These are phyloP conservation scores for Aspergillus panamensis DNA, from an alignment of 495 filamentous ascomycete species.

Conservation along the genomic window DNA sequence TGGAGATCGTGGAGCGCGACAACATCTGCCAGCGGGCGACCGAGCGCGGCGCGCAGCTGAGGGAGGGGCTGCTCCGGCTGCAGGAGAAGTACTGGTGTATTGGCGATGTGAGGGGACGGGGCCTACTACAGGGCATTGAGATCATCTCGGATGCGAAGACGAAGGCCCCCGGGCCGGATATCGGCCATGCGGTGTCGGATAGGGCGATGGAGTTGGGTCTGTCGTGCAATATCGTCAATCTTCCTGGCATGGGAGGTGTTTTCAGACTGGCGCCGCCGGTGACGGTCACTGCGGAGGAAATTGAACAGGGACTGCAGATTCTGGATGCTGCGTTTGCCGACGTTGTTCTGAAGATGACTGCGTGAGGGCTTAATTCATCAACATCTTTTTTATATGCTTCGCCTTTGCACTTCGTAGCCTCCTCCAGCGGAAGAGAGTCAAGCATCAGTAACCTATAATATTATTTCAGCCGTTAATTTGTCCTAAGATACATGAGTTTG, in stretches of 20 bases:
- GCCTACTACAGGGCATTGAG: slow-evolving; percentile 52
- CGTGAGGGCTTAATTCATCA: too few relatives aligned
- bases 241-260: slow-evolving; percentile 49
- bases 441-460: too few relatives aligned
- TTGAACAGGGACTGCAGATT: slow-evolving; percentile 45
- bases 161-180: slow-evolving; percentile 38
- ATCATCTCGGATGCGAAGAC: slow-evolving; percentile 46
- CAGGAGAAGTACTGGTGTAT: slow-evolving; percentile 50
- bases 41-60: slow-evolving; percentile 39
- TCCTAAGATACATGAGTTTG: not conserved
- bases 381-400: too few relatives aligned
- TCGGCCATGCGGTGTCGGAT: slow-evolving; percentile 45
- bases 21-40: slow-evolving; percentile 37
- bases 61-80: slow-evolving; percentile 39
- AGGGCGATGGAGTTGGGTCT: slow-evolving; percentile 47
- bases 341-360: slow-evolving; percentile 14
- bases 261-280: slow-evolving; percentile 58
- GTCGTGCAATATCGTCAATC: slow-evolving; percentile 50
- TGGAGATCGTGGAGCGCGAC: slow-evolving; percentile 54
- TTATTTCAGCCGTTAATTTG: not conserved
- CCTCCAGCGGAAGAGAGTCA: too few relatives aligned
- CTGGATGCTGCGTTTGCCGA: slow-evolving; percentile 45
- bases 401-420: too few relatives aligned
- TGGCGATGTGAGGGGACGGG: slow-evolving; percentile 53
- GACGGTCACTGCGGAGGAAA: slow-evolving; percentile 48